Conservation (phyloP, 306 rosid species). For the Quercus parvula region DNA sequence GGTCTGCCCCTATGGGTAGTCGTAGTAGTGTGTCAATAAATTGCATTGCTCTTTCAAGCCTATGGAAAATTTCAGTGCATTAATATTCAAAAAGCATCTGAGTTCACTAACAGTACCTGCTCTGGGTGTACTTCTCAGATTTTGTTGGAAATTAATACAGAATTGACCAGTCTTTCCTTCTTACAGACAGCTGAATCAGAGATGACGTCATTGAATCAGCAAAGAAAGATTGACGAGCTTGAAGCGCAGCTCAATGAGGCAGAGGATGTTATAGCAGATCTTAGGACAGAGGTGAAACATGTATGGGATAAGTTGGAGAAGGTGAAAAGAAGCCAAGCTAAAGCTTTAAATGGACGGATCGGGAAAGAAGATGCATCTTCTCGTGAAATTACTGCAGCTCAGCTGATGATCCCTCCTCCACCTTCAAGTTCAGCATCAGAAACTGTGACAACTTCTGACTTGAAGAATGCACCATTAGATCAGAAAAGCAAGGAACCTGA, state of each 20-base stretch:
- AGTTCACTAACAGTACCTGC: background rate
- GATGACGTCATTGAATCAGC: constrained; percentile 38
- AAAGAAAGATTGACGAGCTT: constrained; percentile 58
- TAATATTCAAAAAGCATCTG: background rate
- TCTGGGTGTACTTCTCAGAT: background rate
- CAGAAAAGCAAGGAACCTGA: constrained; percentile 46
- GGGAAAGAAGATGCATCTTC: constrained; percentile 26
- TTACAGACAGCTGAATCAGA: constrained; percentile 56
- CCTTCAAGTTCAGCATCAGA: constrained; percentile 26
- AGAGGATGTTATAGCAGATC: constrained; percentile 68
- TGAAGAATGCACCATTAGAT: constrained; percentile 17
- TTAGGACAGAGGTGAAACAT: constrained; percentile 57
- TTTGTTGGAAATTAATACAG: background rate
- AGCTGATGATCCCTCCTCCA: constrained; percentile 10
- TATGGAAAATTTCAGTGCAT: background rate
- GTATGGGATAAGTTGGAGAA: constrained; percentile 41
- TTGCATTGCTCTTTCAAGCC: background rate
- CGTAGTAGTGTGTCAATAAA: background rate
- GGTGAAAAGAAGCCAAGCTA: constrained; percentile 35
- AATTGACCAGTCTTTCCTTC: constrained; percentile 7
- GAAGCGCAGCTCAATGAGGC: constrained; percentile 74
- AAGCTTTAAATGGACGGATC: constrained; percentile 22
- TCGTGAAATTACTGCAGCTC: constrained; percentile 14
- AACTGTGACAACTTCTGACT: constrained; percentile 27
- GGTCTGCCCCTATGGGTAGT: background rate